phyloP scores from a whole-genome alignment of 2,329 filamentous ascomycete genomes.

The Cercospora sp. region DNA sequence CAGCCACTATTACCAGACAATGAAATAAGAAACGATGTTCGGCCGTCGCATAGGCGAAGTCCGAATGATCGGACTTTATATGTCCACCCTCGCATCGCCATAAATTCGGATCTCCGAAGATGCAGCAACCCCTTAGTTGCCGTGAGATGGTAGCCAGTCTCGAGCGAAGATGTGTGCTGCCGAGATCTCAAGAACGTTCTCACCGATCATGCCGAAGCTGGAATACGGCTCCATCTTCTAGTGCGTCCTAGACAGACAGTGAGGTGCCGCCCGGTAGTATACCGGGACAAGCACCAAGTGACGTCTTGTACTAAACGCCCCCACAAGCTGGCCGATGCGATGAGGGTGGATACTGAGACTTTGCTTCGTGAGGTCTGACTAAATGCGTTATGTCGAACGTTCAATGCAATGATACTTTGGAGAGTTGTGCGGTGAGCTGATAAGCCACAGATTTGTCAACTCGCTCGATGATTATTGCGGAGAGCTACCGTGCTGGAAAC shows the following conservation, averaged over 20 bases:
- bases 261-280: not conserved
- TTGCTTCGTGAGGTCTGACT: not conserved
- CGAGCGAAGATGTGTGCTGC: not conserved
- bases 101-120: not conserved
- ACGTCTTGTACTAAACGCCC: not conserved
- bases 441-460: not conserved
- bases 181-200: not conserved
- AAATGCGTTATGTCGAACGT: not conserved
- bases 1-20: not conserved
- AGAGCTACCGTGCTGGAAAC: not conserved
- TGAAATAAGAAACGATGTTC: not conserved
- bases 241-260: not conserved
- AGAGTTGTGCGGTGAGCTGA: not conserved
- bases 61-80: not conserved
- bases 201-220: not conserved
- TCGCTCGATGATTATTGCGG: not conserved
- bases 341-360: not conserved
- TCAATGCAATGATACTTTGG: not conserved
- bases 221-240: not conserved
- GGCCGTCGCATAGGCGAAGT: not conserved
- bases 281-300: not conserved
- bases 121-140: slow-evolving; percentile 1
- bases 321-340: not conserved
- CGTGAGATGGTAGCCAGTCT: not conserved
- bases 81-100: not conserved